These are phyloP conservation scores for Exophiala phaeomuriformis DNA, from an alignment of 2,329 filamentous ascomycete species.

Conservation along the genomic window DNA sequence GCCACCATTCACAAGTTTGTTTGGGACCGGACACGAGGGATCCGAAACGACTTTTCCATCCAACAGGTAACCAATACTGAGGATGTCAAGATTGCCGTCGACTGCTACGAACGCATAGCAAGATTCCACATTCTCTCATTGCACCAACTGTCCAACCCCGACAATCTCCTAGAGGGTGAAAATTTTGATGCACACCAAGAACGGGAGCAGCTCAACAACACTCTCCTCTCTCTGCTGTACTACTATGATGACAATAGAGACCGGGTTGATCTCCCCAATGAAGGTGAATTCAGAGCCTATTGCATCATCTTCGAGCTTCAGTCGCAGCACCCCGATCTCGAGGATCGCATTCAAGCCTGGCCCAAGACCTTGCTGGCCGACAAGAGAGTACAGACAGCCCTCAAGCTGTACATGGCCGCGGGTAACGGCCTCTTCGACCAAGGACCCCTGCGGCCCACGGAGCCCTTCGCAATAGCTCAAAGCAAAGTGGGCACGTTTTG, in stretches of 20 bases:
- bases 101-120: conserved; percentile 56
- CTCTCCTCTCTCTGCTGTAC: conserved; percentile 53
- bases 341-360: conserved; percentile 53
- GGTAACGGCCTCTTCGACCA: conserved; percentile 47
- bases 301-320: conserved; percentile 52
- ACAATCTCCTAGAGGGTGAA: conserved; percentile 43
- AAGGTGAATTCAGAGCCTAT: conserved; percentile 59
- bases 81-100: conserved; percentile 52
- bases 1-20: conserved; percentile 55
- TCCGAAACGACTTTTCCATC: conserved; percentile 59
- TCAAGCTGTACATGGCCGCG: conserved; percentile 51
- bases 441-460: conserved; percentile 44
- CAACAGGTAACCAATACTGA: conserved; percentile 51
- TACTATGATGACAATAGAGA: conserved; percentile 52
- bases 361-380: conserved; percentile 45
- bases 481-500: conserved; percentile 55
- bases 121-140: conserved; percentile 57
- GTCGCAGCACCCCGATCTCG: conserved; percentile 47
- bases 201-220: conserved; percentile 57
- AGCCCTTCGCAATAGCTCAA: conserved; percentile 48
- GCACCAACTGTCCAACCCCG: conserved; percentile 50
- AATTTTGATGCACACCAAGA: conserved; percentile 54
- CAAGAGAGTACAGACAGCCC: conserved; percentile 48
- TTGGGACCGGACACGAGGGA: conserved; percentile 58
- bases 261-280: conserved; percentile 47